A percentile compares a stretch with the other conserved stretches of the same genome.
Conservation (phyloP, 495 filamentous ascomycete genomes). For the Penicillium roqueforti region DNA sequence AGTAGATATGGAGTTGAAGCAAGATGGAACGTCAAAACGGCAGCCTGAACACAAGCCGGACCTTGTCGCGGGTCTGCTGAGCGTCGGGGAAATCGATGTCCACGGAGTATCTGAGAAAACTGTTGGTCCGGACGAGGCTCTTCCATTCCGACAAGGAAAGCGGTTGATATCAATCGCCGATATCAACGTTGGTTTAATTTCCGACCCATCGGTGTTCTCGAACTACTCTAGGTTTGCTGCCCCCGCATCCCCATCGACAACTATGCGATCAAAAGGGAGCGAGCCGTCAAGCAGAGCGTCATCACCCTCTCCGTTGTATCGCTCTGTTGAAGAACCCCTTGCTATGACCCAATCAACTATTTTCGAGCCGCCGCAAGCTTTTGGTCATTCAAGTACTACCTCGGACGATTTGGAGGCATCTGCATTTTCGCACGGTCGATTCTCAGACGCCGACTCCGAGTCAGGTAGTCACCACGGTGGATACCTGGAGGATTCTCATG, state of each 20-base stretch:
- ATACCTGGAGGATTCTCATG: slow-evolving; percentile 31
- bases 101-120: slow-evolving; percentile 54
- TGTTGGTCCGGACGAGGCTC: slow-evolving; percentile 24
- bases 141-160: slow-evolving; percentile 50
- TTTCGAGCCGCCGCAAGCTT: slow-evolving; percentile 27
- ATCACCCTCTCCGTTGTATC: slow-evolving; percentile 27
- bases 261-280: slow-evolving; percentile 40
- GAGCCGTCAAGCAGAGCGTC: slow-evolving; percentile 31
- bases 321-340: slow-evolving; percentile 28
- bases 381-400: slow-evolving; percentile 2
- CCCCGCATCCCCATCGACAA: slow-evolving; percentile 57
- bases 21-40: slow-evolving; percentile 38
- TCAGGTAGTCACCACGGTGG: slow-evolving; percentile 24
- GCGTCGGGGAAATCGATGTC: slow-evolving; percentile 61
- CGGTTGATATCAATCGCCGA: slow-evolving; percentile 59
- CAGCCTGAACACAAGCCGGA: slow-evolving; percentile 41
- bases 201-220: slow-evolving; percentile 69
- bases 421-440: slow-evolving; percentile 38
- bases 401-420: slow-evolving; percentile 29
- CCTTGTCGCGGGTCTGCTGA: slow-evolving; percentile 59
- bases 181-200: slow-evolving; percentile 62
- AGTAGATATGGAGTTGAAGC: slow-evolving; percentile 52
- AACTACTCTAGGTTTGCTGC: slow-evolving; percentile 57
- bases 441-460: slow-evolving; percentile 44
- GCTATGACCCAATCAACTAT: slow-evolving; percentile 44